Conservation (phyloP, 345 rosid genomes). For the Jatropha curcas region DNA sequence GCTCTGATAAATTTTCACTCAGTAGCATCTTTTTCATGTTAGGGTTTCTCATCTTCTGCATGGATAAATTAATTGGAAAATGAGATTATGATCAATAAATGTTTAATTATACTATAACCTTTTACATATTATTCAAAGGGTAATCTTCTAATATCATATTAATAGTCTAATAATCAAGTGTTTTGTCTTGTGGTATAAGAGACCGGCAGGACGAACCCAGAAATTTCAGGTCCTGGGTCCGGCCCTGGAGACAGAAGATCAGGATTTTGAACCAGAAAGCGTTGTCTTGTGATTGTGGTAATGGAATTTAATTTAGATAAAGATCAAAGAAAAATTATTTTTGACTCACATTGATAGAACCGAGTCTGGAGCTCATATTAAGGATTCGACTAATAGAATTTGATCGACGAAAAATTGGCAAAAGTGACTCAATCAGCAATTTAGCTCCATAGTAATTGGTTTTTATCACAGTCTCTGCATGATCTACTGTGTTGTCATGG, state of each 20-base stretch:
- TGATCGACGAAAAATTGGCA: slow-evolving; percentile 67
- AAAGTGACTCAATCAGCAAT: slow-evolving; percentile 56
- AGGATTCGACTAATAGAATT: slow-evolving; percentile 54
- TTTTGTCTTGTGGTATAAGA: too few species aligned
- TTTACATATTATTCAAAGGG: too few species aligned
- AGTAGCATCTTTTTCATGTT: slow-evolving; percentile 40
- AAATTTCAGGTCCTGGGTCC: too few species aligned
- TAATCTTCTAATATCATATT: too few species aligned
- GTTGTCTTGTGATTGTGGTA: too few species aligned
- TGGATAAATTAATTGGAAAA: not conserved
- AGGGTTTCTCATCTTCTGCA: slow-evolving; percentile 74
- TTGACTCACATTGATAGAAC: slow-evolving; percentile 55
- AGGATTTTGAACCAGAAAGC: too few species aligned
- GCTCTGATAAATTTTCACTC: slow-evolving; percentile 40
- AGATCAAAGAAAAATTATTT: not conserved
- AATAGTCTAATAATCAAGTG: too few species aligned
- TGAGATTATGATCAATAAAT: not conserved
- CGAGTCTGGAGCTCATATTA: slow-evolving; percentile 81
- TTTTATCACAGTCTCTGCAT: slow-evolving; percentile 65
- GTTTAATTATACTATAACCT: too few species aligned
- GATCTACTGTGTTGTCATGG: slow-evolving; percentile 57
- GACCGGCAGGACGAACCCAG: too few species aligned
- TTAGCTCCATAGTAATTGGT: slow-evolving; percentile 78
- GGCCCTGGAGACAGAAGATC: too few species aligned
- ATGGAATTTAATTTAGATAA: too few species aligned